Evolutionary conservation across 371 early-diverging fungal species (phyloP).

Genomic region (Mucor mucedo): DNA sequence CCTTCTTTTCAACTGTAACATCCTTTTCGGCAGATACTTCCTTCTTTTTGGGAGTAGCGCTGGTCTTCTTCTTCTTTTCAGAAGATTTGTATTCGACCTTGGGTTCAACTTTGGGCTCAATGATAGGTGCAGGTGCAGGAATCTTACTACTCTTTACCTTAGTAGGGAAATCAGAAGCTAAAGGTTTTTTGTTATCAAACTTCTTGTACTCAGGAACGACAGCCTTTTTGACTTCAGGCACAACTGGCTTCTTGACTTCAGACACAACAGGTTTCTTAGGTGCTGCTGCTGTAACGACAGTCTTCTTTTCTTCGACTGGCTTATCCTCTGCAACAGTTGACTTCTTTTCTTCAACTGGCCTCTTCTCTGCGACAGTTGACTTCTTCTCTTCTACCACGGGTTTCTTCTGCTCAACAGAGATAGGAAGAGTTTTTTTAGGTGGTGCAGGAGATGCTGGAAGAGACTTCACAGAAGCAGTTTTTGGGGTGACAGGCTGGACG

Average conservation of each 20-base stretch:
- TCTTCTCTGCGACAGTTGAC: neutral
- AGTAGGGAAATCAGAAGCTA: neutral
- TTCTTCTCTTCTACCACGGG: neutral
- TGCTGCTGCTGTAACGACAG: neutral
- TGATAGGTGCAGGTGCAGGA: conserved; percentile 38
- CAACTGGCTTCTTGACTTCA: conserved; percentile 9
- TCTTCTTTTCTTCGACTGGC: neutral
- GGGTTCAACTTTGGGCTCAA: conserved; percentile 37
- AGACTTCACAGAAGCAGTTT: neutral
- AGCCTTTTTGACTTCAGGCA: neutral
- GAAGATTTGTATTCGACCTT: conserved; percentile 26
- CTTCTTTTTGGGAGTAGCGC: neutral
- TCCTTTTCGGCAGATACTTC: conserved; percentile 6
- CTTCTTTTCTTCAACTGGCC: neutral
- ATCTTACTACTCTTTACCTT: conserved; percentile 26
- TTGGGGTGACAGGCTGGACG: neutral
- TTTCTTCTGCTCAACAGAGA: neutral
- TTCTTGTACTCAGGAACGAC: neutral
- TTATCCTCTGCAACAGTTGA: neutral
- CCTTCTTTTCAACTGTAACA: neutral
- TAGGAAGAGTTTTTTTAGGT: no score
- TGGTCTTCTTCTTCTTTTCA: conserved; percentile 8
- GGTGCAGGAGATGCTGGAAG: no score
- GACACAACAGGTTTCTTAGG: neutral
- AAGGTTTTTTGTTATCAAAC: neutral